Evolutionary conservation across 805 yeast species (phyloP).

Genomic region (Millerozyma acaciae): DNA sequence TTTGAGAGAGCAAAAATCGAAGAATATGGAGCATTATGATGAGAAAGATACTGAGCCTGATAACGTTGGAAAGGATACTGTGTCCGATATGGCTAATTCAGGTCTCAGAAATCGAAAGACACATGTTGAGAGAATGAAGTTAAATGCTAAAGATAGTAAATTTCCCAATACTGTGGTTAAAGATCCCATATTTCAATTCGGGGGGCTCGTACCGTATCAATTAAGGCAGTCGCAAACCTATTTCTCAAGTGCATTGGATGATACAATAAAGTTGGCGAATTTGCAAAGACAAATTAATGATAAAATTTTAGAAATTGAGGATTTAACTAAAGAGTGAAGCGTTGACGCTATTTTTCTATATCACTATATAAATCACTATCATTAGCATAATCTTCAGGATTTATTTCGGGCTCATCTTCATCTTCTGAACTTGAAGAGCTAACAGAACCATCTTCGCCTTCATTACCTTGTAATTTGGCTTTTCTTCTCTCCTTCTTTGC

Average conservation of each 20-base stretch:
- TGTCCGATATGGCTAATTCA: slow-evolving; percentile 1
- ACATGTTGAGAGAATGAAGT: slow-evolving; percentile 3
- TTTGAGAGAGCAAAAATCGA: neutral
- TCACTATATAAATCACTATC: slow-evolving; percentile 48
- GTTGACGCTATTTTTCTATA: slow-evolving; percentile 15
- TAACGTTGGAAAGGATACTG: neutral
- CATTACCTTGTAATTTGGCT: slow-evolving; percentile 43
- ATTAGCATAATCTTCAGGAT: slow-evolving; percentile 45
- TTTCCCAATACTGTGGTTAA: slow-evolving; percentile 2
- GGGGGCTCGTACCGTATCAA: slow-evolving; percentile 40
- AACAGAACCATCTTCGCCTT: slow-evolving; percentile 14
- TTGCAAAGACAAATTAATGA: slow-evolving; percentile 17
- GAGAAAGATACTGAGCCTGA: slow-evolving; percentile 1
- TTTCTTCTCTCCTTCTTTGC: slow-evolving; percentile 68
- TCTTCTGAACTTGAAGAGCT: slow-evolving; percentile 16
- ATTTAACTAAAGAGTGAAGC: slow-evolving; percentile 2
- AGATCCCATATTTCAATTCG: slow-evolving; percentile 43
- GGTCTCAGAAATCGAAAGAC: slow-evolving; percentile 6
- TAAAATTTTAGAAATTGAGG: slow-evolving; percentile 15
- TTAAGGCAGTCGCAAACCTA: slow-evolving; percentile 34
- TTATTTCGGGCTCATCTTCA: slow-evolving; percentile 33
- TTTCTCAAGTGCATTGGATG: slow-evolving; percentile 31
- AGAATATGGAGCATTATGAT: neutral
- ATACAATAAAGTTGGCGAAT: slow-evolving; percentile 18
- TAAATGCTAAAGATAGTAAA: slow-evolving; percentile 2